These are phyloP conservation scores for Eucalyptus curtisii DNA, from an alignment of 345 rosid species.

Conservation along the genomic window DNA sequence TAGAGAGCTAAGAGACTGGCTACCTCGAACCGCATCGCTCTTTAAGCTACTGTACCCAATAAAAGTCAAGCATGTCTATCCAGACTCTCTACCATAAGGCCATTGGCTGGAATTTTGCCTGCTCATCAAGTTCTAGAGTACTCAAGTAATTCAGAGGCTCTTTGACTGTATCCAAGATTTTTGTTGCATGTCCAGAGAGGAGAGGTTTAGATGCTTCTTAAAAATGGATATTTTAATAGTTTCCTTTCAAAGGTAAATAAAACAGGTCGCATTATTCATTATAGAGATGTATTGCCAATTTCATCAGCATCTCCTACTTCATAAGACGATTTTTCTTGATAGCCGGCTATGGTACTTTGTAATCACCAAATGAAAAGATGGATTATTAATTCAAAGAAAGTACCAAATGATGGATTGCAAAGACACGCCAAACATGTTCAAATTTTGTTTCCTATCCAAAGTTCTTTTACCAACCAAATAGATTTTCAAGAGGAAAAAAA, in stretches of 20 bases:
- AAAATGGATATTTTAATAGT: too few species aligned
- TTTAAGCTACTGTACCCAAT: not conserved
- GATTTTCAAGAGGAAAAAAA: not conserved
- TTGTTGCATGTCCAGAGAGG: not conserved
- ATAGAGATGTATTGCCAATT: not conserved
- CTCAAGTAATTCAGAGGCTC: not conserved
- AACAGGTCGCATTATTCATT: not conserved
- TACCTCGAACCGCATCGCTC: not conserved
- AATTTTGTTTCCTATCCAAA: not conserved
- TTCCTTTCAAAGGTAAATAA: too few species aligned
- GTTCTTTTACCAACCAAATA: not conserved
- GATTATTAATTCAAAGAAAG: not conserved
- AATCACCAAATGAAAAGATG: not conserved
- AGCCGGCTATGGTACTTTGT: not conserved
- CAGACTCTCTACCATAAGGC: too few species aligned
- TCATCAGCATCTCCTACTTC: not conserved
- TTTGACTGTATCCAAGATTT: not conserved
- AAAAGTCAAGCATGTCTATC: not conserved
- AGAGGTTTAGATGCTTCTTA: not conserved
- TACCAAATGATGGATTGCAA: not conserved
- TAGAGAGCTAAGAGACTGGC: not conserved
- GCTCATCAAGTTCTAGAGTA: not conserved
- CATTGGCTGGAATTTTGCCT: too few species aligned
- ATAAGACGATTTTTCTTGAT: not conserved
- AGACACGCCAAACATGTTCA: not conserved